phyloP scores from a whole-genome alignment of 1,139 yeast species.

The Hanseniaspora sp. region DNA sequence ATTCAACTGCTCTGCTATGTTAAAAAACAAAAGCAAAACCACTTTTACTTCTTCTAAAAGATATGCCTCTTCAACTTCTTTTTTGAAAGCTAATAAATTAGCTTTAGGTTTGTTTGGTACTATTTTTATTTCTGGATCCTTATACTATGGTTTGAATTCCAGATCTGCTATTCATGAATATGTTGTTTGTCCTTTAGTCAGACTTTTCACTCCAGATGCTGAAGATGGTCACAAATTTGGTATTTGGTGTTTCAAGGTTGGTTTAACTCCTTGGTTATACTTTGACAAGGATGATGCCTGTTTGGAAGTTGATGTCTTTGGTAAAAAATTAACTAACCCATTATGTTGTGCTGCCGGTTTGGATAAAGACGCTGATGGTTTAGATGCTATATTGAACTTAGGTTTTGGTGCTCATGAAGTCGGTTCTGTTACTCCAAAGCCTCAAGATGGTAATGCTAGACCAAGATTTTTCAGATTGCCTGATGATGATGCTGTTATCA shows the following conservation, averaged over 20 bases:
- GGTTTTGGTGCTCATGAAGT: slow-evolving; percentile 90
- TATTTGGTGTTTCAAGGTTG: slow-evolving; percentile 54
- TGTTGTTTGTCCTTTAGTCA: slow-evolving; percentile 60
- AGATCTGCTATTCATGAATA: slow-evolving; percentile 77
- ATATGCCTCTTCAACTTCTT: not conserved
- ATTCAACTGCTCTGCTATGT: not conserved
- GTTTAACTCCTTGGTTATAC: slow-evolving; percentile 52
- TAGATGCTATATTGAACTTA: slow-evolving; percentile 61
- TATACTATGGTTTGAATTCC: slow-evolving; percentile 53
- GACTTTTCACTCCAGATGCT: slow-evolving; percentile 58
- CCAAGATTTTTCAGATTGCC: slow-evolving; percentile 85
- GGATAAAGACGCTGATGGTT: slow-evolving; percentile 90
- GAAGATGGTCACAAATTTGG: slow-evolving; percentile 79
- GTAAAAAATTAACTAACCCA: slow-evolving; percentile 55
- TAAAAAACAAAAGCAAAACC: slow-evolving; percentile 8
- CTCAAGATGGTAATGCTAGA: slow-evolving; percentile 87
- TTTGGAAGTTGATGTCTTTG: slow-evolving; percentile 54
- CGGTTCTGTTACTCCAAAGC: slow-evolving; percentile 84
- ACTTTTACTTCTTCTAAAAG: slow-evolving; percentile 22
- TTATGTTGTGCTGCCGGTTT: slow-evolving; percentile 93
- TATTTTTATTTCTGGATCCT: slow-evolving; percentile 32
- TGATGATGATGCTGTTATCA: slow-evolving; percentile 79
- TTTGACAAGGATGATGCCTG: slow-evolving; percentile 45
- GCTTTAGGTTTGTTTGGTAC: slow-evolving; percentile 27
- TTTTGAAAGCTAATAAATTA: slow-evolving; percentile 20